A percentile compares a stretch with the other conserved stretches of the same genome.
These are phyloP conservation scores for Amauroascus niger DNA, from an alignment of 2,329 filamentous ascomycete genomes.

Conservation along the genomic window DNA sequence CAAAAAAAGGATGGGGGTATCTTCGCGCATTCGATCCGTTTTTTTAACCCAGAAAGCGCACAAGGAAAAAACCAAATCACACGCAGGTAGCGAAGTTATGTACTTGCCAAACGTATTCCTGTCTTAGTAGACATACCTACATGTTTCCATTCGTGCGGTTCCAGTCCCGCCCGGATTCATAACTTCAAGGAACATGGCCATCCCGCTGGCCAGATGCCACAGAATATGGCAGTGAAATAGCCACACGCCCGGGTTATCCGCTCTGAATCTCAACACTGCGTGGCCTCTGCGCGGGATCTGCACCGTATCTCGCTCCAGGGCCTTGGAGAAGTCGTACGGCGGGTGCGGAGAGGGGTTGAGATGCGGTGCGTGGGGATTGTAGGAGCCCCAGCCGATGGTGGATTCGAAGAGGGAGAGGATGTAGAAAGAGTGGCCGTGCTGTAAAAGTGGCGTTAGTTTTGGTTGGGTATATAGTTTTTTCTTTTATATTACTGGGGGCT, in stretches of 20 bases:
- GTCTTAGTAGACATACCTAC: constrained; percentile 3
- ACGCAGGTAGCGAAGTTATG: no score
- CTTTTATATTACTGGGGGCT: no score
- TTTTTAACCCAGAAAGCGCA: no score
- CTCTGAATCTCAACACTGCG: constrained; percentile 42
- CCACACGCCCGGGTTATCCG: constrained; percentile 48
- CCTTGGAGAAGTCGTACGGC: constrained; percentile 14
- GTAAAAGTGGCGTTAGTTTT: no score
- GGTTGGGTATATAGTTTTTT: no score
- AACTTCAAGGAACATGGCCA: constrained; percentile 36
- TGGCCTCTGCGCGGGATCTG: constrained; percentile 37
- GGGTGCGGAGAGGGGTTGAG: constrained; percentile 8
- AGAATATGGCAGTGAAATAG: constrained; percentile 53
- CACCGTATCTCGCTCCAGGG: constrained; percentile 17
- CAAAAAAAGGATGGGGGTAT: not conserved
- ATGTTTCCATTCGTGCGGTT: not conserved
- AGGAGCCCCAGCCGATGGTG: constrained; percentile 31
- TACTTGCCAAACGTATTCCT: not conserved
- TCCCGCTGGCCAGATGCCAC: constrained; percentile 45
- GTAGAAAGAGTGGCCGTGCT: constrained; percentile 33
- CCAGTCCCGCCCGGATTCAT: constrained; percentile 19
- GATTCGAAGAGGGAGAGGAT: constrained; percentile 25
- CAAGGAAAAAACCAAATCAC: no score
- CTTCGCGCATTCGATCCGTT: no score
- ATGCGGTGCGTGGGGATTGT: constrained; percentile 26